Evolutionary conservation across 306 rosid genomes (phyloP).

Genomic region (Arachis stenosperma): DNA sequence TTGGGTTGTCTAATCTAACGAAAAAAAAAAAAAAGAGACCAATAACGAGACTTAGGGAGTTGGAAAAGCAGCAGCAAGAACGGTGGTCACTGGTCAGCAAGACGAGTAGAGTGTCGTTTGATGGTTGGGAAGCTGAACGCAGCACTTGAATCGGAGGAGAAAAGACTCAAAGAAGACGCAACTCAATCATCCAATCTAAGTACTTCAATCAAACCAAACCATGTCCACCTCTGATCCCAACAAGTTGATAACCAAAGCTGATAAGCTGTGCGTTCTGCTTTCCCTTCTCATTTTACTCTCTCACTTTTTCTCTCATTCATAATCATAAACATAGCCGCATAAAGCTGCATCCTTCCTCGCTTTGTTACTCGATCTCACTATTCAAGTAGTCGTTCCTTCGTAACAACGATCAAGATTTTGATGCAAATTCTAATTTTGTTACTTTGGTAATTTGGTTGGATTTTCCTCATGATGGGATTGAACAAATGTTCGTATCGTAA

Average conservation of each 20-base stretch:
- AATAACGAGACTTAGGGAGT: no score
- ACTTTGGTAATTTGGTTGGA: slow-evolving; percentile 5
- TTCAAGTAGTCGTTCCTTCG: neutral
- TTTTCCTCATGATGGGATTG: slow-evolving; percentile 2
- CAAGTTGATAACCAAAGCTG: slow-evolving; percentile 75
- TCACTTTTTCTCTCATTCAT: neutral
- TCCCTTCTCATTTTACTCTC: neutral
- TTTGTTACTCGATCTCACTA: neutral
- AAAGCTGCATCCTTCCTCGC: neutral
- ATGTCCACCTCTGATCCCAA: slow-evolving; percentile 78
- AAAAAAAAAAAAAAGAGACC: no score
- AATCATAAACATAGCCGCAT: neutral
- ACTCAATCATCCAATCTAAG: slow-evolving; percentile 37
- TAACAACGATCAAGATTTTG: neutral
- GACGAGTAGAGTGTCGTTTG: no score
- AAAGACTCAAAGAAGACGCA: slow-evolving; percentile 34
- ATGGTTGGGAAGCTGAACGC: neutral
- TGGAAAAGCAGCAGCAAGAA: no score
- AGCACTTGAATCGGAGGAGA: slow-evolving; percentile 29
- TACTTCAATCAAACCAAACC: slow-evolving; percentile 17
- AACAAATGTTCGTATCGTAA: neutral
- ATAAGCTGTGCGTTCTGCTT: slow-evolving; percentile 58
- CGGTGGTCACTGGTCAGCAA: no score
- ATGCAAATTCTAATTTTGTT: neutral
- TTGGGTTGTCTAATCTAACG: no score